Conservation (phyloP, 306 rosid species). For the Vigna angularis region DNA sequence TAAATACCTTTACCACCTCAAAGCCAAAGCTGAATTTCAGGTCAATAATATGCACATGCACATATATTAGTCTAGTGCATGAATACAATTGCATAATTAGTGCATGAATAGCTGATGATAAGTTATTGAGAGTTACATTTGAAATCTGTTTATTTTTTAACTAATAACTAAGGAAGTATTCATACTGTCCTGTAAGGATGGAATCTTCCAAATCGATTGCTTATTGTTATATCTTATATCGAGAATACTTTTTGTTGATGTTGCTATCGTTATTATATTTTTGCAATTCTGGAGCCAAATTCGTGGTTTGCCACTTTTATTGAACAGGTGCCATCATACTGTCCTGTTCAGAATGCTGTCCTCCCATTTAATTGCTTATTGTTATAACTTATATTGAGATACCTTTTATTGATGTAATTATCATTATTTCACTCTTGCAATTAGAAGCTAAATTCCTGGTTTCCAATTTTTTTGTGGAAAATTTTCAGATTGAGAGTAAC, state of each 20-base stretch:
- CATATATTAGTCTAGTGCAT: background rate
- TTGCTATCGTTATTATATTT: background rate
- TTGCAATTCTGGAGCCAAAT: constrained; percentile 37
- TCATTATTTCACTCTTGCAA: constrained; percentile 19
- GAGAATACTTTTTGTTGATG: constrained; percentile 17
- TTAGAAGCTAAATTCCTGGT: constrained; percentile 35
- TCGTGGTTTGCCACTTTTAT: constrained; percentile 15
- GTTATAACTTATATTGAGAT: constrained; percentile 2
- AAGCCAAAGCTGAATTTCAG: background rate
- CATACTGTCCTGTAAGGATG: constrained; percentile 9
- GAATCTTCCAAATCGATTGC: constrained; percentile 25
- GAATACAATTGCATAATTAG: constrained; percentile 4
- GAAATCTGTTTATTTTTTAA: too few relatives aligned
- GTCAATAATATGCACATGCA: constrained; percentile 25
- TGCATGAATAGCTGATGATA: background rate
- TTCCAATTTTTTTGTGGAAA: constrained; percentile 18
- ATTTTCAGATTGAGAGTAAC: constrained; percentile 84
- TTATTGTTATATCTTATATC: constrained; percentile 7
- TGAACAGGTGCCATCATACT: background rate
- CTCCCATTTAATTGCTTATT: constrained; percentile 28
- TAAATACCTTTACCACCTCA: constrained; percentile 19
- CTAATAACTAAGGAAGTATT: background rate
- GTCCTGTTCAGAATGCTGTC: constrained; percentile 16
- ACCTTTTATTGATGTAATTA: background rate
- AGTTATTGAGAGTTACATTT: background rate